Evolutionary conservation across 2,329 filamentous ascomycete species (phyloP).

Genomic region (Bipolaris cookei): DNA sequence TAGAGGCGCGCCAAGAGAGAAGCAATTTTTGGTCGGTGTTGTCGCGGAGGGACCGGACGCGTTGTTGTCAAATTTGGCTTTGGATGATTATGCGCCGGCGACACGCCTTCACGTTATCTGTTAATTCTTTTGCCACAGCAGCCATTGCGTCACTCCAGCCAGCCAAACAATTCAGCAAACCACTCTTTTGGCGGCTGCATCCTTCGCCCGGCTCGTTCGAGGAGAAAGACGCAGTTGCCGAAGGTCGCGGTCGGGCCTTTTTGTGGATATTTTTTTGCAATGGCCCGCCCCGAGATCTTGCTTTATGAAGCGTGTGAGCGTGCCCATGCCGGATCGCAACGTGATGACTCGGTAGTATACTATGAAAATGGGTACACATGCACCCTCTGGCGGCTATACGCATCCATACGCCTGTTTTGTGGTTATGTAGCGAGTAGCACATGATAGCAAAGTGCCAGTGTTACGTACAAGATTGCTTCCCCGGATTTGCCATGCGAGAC

Average conservation of each 20-base stretch:
- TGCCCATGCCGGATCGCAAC: neutral
- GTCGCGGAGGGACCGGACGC: neutral
- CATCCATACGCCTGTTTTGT: neutral
- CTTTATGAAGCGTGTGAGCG: neutral
- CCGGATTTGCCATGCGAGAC: slow-evolving; percentile 15
- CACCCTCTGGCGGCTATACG: neutral
- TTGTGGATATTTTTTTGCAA: slow-evolving; percentile 6
- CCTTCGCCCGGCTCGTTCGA: neutral
- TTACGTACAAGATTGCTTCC: slow-evolving; percentile 16
- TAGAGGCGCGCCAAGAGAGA: neutral
- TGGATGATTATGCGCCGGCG: too few relatives aligned
- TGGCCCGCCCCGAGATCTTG: slow-evolving; percentile 14
- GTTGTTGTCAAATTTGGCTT: neutral
- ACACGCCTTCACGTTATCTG: slow-evolving; percentile 10
- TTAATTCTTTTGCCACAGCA: neutral
- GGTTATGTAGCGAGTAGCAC: neutral
- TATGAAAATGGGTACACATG: neutral
- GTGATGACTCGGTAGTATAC: neutral
- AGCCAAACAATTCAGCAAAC: neutral
- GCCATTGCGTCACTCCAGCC: slow-evolving; percentile 12
- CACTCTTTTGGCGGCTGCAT: neutral
- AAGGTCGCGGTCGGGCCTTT: slow-evolving; percentile 8
- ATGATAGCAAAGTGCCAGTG: neutral
- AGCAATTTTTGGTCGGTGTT: neutral
- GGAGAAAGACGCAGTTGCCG: neutral